Percentiles rank a stretch among this genome's conserved stretches.
Evolutionary conservation across 2,329 filamentous ascomycete species (phyloP).

Genomic region (Ophiostoma perfectum): DNA sequence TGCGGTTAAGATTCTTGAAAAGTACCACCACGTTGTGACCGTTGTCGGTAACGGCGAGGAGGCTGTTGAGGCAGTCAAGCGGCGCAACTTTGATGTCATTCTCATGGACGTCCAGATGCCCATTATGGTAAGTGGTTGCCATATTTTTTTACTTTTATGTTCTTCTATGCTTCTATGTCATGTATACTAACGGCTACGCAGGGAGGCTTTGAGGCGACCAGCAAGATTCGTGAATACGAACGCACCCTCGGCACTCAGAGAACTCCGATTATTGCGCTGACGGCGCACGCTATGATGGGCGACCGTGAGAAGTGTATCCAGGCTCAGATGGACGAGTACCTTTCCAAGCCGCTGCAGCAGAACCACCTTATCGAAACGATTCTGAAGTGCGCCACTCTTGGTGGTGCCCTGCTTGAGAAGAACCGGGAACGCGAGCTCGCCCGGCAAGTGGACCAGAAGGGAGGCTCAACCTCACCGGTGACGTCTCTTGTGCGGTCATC

Average conservation of each 20-base stretch:
- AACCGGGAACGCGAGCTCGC: conserved; percentile 56
- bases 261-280: conserved; percentile 93
- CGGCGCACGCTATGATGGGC: conserved; percentile 97
- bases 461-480: conserved; percentile 25
- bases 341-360: conserved; percentile 60
- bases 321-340: conserved; percentile 98
- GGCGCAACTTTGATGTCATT: conserved; percentile 90
- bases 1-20: conserved; percentile 93
- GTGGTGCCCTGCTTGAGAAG: conserved; percentile 74
- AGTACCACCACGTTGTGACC: conserved; percentile 87
- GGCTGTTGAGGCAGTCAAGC: conserved; percentile 86
- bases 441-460: conserved; percentile 34
- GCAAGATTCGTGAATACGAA: conserved; percentile 94
- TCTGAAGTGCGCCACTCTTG: conserved; percentile 89
- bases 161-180: too few species aligned
- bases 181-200: too few species aligned
- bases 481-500: conserved; percentile 42
- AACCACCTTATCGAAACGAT: conserved; percentile 46
- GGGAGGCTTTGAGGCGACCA: conserved; percentile 93
- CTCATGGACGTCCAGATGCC: conserved; percentile 99
- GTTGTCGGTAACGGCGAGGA: conserved; percentile 94
- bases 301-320: conserved; percentile 97
- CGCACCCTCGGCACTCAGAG: conserved; percentile 70
- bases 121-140: conserved; percentile 58
- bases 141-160: too few species aligned